Evolutionary conservation across 257 asterid species (phyloP), one percentile per base, ranked within the genome.

Genomic region (Cinchona pubescens): DNA sequence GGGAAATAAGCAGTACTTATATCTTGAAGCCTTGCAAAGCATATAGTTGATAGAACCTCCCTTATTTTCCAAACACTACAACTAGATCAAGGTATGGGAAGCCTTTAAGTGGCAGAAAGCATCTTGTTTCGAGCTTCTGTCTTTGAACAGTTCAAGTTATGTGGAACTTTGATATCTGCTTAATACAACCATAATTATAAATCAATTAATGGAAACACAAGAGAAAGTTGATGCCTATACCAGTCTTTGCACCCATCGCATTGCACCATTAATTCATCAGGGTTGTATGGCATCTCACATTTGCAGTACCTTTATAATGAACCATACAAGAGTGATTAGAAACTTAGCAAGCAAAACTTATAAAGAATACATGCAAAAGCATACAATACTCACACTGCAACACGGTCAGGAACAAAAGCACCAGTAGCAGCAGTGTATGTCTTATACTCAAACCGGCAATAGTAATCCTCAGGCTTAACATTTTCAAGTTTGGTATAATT

Each of bases 281-380:
- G 97, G 70, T 89, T 91, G 69, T 89, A 91, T 0, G 97, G 95
- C 88, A 82, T 79, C 87, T 89, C 93, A 51, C 97, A 91, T 67
- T 83, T 87, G 90, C 97, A 91, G 68, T 88, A 91, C 89, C 97
- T 91, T 71, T 71, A 81, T 30, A 46, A 7, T 21, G 14, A 53
- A 67, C 71, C 71, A 46, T 16, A 37, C 21, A 79, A 25, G 1
- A 53, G 64, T 21, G 51, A 35, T 53, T 62, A 27, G 48, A 13
- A 51, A 63, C 37, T 72, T 38, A 21, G 65, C 6, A 35, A 37
- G 30, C 18, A 32, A 51, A 37, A 7, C 32, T 64, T 75, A 59
- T 43, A 7, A 59, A 45, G 34, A 58, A 63, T 19, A 65, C 65
- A 63, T 56, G 69, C 48, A 53, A 53, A 35, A 72, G 62, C 38